phyloP scores from a whole-genome alignment of 352 stramenopile genomes.

The Nothophytophthora sp. region DNA sequence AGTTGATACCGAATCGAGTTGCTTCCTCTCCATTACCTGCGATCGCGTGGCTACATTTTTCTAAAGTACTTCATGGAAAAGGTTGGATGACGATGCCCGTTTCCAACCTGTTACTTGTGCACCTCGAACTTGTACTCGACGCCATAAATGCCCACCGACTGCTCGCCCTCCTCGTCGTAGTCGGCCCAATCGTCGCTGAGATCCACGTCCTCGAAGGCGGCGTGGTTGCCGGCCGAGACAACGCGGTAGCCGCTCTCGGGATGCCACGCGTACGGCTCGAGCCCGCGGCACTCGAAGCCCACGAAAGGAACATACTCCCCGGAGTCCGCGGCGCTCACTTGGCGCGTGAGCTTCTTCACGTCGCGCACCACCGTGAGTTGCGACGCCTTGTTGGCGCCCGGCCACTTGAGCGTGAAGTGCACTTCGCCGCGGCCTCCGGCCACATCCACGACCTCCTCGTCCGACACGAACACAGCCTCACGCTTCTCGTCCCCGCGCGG shows the following conservation, averaged over 20 bases:
- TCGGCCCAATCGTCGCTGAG: slow-evolving; percentile 85
- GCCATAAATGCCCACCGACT: slow-evolving; percentile 77
- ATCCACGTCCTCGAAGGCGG: slow-evolving; percentile 81
- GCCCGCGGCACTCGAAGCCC: slow-evolving; percentile 84
- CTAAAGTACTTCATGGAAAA: too few species aligned
- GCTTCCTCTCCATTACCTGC: too few species aligned
- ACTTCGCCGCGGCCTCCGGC: slow-evolving; percentile 70
- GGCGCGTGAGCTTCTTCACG: slow-evolving; percentile 85
- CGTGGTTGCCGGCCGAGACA: slow-evolving; percentile 51
- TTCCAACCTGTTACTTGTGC: slow-evolving; percentile 58
- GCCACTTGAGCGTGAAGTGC: slow-evolving; percentile 89
- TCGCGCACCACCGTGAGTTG: slow-evolving; percentile 84
- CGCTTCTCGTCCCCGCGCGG: slow-evolving; percentile 75
- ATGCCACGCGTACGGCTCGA: slow-evolving; percentile 84
- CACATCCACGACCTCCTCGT: slow-evolving; percentile 77
- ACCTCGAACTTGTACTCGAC: slow-evolving; percentile 84
- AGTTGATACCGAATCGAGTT: too few species aligned
- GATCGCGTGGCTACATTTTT: too few species aligned
- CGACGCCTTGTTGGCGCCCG: slow-evolving; percentile 74
- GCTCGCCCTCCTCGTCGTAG: slow-evolving; percentile 80
- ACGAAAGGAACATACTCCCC: slow-evolving; percentile 82
- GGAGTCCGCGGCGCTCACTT: slow-evolving; percentile 56
- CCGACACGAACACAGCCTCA: slow-evolving; percentile 79
- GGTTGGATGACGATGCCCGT: too few species aligned
- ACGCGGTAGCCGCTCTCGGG: slow-evolving; percentile 79